Percentiles rank a stretch among this genome's conserved stretches.
These are phyloP conservation scores for Ustilago tritici DNA, from an alignment of 1,284 basidiomycete species.

Conservation along the genomic window DNA sequence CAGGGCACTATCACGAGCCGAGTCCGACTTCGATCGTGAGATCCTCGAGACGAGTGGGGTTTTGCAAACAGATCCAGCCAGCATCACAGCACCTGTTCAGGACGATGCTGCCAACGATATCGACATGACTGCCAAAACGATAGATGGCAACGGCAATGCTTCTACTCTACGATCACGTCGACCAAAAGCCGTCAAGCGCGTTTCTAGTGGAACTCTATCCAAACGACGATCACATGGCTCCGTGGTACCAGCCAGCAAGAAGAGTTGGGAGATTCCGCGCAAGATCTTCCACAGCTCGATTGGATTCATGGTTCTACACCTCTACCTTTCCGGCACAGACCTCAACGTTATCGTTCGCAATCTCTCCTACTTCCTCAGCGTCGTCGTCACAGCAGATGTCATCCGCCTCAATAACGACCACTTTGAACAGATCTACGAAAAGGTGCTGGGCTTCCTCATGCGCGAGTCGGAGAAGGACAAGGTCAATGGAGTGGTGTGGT, in stretches of 20 bases:
- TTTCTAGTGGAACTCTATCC: conserved; percentile 12
- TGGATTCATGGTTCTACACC: conserved; percentile 84
- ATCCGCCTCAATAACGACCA: conserved; percentile 79
- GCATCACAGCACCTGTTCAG: conserved; percentile 26
- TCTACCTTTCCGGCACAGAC: conserved; percentile 73
- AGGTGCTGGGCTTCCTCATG: conserved; percentile 87
- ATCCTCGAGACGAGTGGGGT: conserved; percentile 27
- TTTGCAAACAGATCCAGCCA: conserved; percentile 22
- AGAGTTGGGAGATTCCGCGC: conserved; percentile 81
- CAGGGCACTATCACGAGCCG: conserved; percentile 62
- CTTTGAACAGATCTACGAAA: conserved; percentile 84
- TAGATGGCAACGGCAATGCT: not conserved
- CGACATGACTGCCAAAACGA: conserved; percentile 15
- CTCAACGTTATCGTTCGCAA: conserved; percentile 75
- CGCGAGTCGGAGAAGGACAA: conserved; percentile 82
- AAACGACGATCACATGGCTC: conserved; percentile 18
- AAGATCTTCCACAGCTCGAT: conserved; percentile 92
- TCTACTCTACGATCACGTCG: conserved; percentile 24
- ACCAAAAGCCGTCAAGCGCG: conserved; percentile 26
- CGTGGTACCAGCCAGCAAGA: conserved; percentile 19
- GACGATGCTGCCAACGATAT: not conserved
- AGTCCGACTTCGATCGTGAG: conserved; percentile 54
- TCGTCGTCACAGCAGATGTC: conserved; percentile 82
- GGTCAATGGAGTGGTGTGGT: conserved; percentile 87
- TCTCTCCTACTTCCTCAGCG: conserved; percentile 78